phyloP scores from a whole-genome alignment of 192 early-diverging fungal species.

The Spizellomyces sp. region DNA sequence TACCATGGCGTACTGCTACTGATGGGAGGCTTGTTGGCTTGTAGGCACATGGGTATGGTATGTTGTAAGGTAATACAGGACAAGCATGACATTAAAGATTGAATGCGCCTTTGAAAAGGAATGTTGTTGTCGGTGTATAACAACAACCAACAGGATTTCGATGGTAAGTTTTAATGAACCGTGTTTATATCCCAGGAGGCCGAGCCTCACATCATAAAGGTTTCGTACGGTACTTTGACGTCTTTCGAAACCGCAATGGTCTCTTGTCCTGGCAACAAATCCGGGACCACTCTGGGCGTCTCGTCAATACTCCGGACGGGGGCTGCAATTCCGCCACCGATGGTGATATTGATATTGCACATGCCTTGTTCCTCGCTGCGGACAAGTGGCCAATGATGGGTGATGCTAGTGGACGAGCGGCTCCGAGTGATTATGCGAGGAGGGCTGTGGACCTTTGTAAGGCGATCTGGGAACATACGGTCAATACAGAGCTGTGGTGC shows the following conservation, averaged over 20 bases:
- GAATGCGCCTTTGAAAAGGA: no score
- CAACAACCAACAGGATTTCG: no score
- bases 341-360: conserved; percentile 24
- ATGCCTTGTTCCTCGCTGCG: conserved; percentile 19
- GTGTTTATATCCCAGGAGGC: no score
- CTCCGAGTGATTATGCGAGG: not conserved
- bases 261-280: conserved; percentile 20
- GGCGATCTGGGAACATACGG: not conserved
- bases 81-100: no score
- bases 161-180: no score
- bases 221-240: conserved; percentile 11
- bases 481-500: no score
- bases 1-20: no score
- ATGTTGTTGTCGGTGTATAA: no score
- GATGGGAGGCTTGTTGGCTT: no score
- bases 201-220: no score
- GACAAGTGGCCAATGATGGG: conserved; percentile 15
- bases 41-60: no score
- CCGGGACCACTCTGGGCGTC: not conserved
- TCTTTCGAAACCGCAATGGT: conserved; percentile 7
- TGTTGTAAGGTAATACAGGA: no score
- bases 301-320: conserved; percentile 11
- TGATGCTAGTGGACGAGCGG: not conserved
- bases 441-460: conserved; percentile 13
- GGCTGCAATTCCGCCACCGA: conserved; percentile 15